phyloP scores from a whole-genome alignment of 129 eudicot genomes.

The Gnaphalium uliginosum region DNA sequence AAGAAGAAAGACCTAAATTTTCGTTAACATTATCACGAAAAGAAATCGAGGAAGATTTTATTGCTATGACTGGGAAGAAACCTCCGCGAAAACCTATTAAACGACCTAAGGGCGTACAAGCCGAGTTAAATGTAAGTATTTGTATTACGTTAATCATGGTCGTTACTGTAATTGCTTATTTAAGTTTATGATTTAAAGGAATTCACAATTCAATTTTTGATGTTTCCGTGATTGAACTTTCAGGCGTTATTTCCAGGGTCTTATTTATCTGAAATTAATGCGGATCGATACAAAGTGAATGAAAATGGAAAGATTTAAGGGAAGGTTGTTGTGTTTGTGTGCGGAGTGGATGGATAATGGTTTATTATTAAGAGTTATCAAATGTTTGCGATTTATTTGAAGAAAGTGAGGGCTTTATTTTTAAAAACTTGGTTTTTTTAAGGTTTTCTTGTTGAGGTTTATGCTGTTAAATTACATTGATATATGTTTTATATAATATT shows the following conservation, averaged over 20 bases:
- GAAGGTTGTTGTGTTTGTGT: slow-evolving; percentile 2
- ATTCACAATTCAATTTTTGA: not conserved
- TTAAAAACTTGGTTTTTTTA: too few relatives aligned
- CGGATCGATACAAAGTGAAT: slow-evolving; percentile 69
- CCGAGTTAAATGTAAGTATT: slow-evolving; percentile 47
- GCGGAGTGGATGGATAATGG: not conserved
- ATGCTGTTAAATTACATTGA: too few relatives aligned
- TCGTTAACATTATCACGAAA: slow-evolving; percentile 46
- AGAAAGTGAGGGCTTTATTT: too few relatives aligned
- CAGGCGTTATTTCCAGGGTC: slow-evolving; percentile 68
- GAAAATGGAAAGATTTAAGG: slow-evolving; percentile 31
- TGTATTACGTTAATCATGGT: too few relatives aligned
- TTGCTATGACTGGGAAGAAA: slow-evolving; percentile 43
- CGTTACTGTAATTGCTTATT: too few relatives aligned
- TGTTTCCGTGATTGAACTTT: slow-evolving; percentile 17
- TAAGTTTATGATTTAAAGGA: too few relatives aligned
- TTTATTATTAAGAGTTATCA: too few relatives aligned
- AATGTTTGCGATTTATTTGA: too few relatives aligned
- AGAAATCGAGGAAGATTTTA: slow-evolving; percentile 82
- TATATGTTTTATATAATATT: too few relatives aligned
- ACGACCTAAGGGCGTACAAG: slow-evolving; percentile 50
- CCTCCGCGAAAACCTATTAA: slow-evolving; percentile 61
- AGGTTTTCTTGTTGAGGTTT: too few relatives aligned
- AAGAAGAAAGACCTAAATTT: slow-evolving; percentile 53
- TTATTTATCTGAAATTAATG: slow-evolving; percentile 54